Conservation (phyloP, 495 filamentous ascomycete genomes). For the Trichocladium uniseriatum region DNA sequence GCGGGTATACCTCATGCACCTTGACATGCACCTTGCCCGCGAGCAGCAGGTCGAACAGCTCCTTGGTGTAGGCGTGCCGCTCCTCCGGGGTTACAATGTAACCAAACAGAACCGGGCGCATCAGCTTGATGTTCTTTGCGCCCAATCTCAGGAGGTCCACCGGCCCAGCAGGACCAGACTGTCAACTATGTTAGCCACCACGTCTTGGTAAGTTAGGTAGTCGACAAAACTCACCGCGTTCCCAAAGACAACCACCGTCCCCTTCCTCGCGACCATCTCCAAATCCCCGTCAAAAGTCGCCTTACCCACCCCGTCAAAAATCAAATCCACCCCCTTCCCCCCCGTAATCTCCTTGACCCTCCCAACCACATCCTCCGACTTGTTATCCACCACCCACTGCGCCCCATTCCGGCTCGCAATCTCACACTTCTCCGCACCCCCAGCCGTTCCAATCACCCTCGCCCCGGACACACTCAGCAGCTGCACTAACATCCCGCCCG, state of each 20-base stretch:
- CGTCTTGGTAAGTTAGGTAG: too few relatives aligned
- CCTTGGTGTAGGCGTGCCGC: conserved; percentile 56
- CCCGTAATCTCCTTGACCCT: conserved; percentile 61
- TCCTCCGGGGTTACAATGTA: conserved; percentile 75
- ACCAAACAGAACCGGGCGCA: conserved; percentile 62
- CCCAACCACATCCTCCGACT: conserved; percentile 52
- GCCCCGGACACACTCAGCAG: conserved; percentile 66
- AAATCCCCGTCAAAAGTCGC: conserved; percentile 78
- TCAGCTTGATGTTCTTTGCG: conserved; percentile 71
- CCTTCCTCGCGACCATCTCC: conserved; percentile 70
- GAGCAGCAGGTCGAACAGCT: conserved; percentile 64
- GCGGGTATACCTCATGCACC: conserved; percentile 75
- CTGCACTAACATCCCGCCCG: conserved; percentile 70
- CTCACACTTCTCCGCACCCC: conserved; percentile 60
- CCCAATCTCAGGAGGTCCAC: conserved; percentile 56
- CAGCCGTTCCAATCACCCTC: conserved; percentile 74
- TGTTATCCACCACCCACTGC: conserved; percentile 63
- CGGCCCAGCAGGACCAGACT: conserved; percentile 64
- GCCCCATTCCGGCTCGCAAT: conserved; percentile 61
- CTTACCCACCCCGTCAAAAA: conserved; percentile 87
- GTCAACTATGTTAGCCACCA: neutral
- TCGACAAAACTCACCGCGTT: conserved; percentile 61
- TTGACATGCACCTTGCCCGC: conserved; percentile 60
- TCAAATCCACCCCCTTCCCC: conserved; percentile 61
- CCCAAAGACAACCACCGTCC: conserved; percentile 76